Base-by-base conservation (phyloP, 2,329 filamentous ascomycete species). In the Pseudogymnoascus sp. region DNA sequence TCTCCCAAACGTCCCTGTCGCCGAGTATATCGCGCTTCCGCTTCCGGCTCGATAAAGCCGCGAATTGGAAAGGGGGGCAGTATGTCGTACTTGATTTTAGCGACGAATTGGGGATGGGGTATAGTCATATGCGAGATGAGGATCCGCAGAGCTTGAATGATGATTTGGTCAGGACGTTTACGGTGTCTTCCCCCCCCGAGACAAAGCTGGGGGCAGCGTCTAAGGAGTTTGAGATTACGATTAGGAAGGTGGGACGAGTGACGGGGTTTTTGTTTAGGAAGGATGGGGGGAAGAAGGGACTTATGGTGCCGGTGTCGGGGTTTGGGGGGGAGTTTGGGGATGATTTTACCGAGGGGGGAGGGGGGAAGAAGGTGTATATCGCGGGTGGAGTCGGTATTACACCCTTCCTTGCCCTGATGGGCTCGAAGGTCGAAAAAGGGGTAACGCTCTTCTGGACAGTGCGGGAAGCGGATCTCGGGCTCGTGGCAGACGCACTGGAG, bases 321-420 rank as follows among this genome's bases (percentile, higher is more conserved):
- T 90, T 96, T 66, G 90, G 88, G 0, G 91, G 91, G 1, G 78
- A 79, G 12, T 88, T 88, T 66, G 73, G 69, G 14, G 74, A 86
- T 23, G 66, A 73, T 12, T 69, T 73, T 64, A 59, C 36, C 21
- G 40, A 63, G 12, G 69, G 69, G 14, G 34, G 4, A 14, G 11
- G 12, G 34, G 71, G 74, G 4, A 62, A 64, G 45, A 72, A 77
- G 34, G 75, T 85, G 0, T 95, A 93, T 67, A 75, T 96, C 3
- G 90, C 90, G 5, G 90, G 84, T 0, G 91, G 91, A 2, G 89
- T 96, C 5, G 91, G 91, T 0, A 90, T 96, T 66, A 96, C 91
- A 29, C 91, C 91, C 1, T 69, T 95, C 3, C 77, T 96, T n/a
- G 85, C 86, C 0, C 88, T 91, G 68, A 79, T 86, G n/a, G 77